These are phyloP conservation scores for Penicillium sp. DNA, from an alignment of 2,329 filamentous ascomycete species.

Conservation along the genomic window DNA sequence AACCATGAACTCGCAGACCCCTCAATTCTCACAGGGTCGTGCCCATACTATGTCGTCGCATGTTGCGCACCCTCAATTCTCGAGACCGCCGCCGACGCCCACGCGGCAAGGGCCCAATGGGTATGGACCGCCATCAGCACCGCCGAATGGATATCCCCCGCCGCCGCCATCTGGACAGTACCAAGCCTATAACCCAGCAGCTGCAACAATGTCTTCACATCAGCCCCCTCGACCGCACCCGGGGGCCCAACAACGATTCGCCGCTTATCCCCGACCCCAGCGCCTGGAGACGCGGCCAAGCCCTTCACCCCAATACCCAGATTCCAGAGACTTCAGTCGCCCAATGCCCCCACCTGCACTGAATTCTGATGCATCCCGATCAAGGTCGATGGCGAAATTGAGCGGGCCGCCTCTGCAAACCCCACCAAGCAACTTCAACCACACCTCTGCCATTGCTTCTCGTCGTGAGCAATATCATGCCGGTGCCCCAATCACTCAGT, in stretches of 20 bases:
- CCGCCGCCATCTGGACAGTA: constrained; percentile 43
- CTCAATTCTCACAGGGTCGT: constrained; percentile 64
- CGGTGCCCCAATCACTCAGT: constrained; percentile 75
- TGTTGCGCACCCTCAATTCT: constrained; percentile 45
- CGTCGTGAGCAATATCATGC: constrained; percentile 73
- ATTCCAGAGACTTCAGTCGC: constrained; percentile 60
- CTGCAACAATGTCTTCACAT: constrained; percentile 45
- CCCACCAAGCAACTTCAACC: constrained; percentile 62
- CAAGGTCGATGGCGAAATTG: constrained; percentile 84
- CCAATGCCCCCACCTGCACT: constrained; percentile 68
- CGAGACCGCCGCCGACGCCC: constrained; percentile 44
- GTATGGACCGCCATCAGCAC: constrained; percentile 42
- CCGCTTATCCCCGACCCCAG: constrained; percentile 68
- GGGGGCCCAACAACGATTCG: constrained; percentile 56
- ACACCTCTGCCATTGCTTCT: constrained; percentile 72
- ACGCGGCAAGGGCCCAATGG: constrained; percentile 48
- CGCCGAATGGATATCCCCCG: constrained; percentile 40
- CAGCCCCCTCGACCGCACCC: constrained; percentile 63
- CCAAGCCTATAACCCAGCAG: constrained; percentile 37
- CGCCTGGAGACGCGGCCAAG: constrained; percentile 65
- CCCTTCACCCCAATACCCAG: constrained; percentile 55
- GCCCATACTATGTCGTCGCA: constrained; percentile 76
- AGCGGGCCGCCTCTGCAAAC: constrained; percentile 73
- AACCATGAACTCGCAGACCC: constrained; percentile 84
- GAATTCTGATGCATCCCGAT: constrained; percentile 83